phyloP scores from a whole-genome alignment of 208 protist genomes.

The Trypanosoma cruzi region DNA sequence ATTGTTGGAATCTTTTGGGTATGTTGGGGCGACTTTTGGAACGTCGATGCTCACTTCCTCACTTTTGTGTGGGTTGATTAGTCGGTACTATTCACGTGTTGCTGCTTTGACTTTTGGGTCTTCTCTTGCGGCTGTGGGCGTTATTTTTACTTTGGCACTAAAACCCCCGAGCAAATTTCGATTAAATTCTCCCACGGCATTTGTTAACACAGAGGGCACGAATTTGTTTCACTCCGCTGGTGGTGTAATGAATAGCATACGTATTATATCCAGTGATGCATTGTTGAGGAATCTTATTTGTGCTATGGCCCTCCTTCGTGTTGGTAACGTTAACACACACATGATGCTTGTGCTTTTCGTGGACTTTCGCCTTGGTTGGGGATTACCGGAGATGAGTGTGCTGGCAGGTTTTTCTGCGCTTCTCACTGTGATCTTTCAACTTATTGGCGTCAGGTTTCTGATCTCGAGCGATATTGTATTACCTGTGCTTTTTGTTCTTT shows the following conservation, averaged over 20 bases:
- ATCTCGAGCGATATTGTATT: slow-evolving; percentile 34
- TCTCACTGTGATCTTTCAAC: slow-evolving; percentile 33
- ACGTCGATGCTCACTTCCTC: slow-evolving; percentile 33
- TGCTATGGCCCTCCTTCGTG: slow-evolving; percentile 33
- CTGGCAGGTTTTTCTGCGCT: slow-evolving; percentile 30
- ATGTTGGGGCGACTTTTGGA: slow-evolving; percentile 40
- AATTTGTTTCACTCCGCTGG: not conserved
- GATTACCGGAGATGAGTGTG: slow-evolving; percentile 36
- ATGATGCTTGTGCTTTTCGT: slow-evolving; percentile 56
- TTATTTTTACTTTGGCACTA: slow-evolving; percentile 14
- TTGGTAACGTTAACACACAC: slow-evolving; percentile 44
- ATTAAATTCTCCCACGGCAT: not conserved
- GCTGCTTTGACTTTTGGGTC: slow-evolving; percentile 26
- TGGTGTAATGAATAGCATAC: slow-evolving; percentile 13
- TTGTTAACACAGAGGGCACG: not conserved
- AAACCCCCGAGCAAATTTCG: slow-evolving; percentile 5
- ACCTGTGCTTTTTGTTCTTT: slow-evolving; percentile 23
- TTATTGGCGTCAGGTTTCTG: slow-evolving; percentile 32
- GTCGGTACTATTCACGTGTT: slow-evolving; percentile 25
- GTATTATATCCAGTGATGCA: slow-evolving; percentile 23
- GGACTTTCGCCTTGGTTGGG: slow-evolving; percentile 35
- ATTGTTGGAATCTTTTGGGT: slow-evolving; percentile 37
- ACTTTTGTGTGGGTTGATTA: slow-evolving; percentile 39
- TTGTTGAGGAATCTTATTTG: slow-evolving; percentile 31
- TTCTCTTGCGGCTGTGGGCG: not conserved